Conservation (phyloP, 2,329 filamentous ascomycete species). For the Talaromyces sp. region DNA sequence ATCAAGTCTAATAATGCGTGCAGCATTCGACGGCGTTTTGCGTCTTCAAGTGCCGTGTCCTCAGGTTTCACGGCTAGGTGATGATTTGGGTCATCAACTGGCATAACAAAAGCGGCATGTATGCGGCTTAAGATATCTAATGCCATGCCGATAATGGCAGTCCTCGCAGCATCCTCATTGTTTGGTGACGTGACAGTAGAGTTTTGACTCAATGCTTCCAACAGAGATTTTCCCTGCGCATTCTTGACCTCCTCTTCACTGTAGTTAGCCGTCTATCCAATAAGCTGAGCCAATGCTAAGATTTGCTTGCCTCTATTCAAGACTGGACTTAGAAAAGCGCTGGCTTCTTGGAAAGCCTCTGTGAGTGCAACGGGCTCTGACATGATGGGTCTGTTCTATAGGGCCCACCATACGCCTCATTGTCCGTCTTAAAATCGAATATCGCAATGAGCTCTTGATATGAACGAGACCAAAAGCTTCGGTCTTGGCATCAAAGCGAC, state of each 20-base stretch:
- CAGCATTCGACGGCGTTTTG: conserved; percentile 42
- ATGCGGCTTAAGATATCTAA: conserved; percentile 38
- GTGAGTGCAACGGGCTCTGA: conserved; percentile 24
- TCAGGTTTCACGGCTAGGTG: conserved; percentile 14
- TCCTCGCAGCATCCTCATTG: conserved; percentile 25
- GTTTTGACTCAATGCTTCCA: conserved; percentile 35
- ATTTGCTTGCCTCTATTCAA: conserved; percentile 44
- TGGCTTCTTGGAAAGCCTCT: conserved; percentile 38
- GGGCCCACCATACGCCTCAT: background rate
- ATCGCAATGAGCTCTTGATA: conserved; percentile 5
- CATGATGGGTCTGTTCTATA: conserved; percentile 31
- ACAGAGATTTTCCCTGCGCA: conserved; percentile 35
- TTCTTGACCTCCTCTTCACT: conserved; percentile 45
- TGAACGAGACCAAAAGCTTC: background rate
- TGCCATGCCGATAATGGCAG: conserved; percentile 35
- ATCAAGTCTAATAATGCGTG: conserved; percentile 48
- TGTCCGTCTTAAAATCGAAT: background rate
- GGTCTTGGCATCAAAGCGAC: background rate
- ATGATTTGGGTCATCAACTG: conserved; percentile 18
- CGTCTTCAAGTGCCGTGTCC: conserved; percentile 42
- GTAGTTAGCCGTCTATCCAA: conserved; percentile 26
- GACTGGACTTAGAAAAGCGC: conserved; percentile 41
- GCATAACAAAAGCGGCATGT: conserved; percentile 37
- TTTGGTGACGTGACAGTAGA: conserved; percentile 1
- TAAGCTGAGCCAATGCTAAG: conserved; percentile 7